Evolutionary conservation across 2,329 filamentous ascomycete genomes (phyloP), one percentile per base, ranked within the genome.

Genomic region (Ophiostoma pallidulum): DNA sequence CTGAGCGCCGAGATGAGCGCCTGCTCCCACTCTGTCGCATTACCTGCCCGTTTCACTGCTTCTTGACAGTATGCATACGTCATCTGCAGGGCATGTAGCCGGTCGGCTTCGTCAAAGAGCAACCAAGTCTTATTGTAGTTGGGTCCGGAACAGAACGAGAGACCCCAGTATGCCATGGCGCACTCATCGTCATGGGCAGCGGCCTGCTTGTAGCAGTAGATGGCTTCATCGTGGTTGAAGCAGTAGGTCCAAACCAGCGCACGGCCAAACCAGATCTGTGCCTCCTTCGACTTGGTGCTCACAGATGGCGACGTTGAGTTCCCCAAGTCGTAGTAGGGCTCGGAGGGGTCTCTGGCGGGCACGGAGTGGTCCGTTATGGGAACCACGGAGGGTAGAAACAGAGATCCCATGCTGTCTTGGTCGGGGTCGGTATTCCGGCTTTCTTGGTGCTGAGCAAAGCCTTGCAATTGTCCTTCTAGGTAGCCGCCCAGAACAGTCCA

Each of bases 51-150:
- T 10, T 39, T 24, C 29, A 44, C 14, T 2, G 47, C 47, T 9
- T 40, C 41, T 12, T 45, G 29, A 2, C 28, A 24, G 24, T 49
- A 49, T 8, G 12, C 3, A n/a, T 41, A 35, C 4, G 47, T 49
- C 28, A 31, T 38, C 8, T 20, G 20, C 19, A 49, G 16, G 13
- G 47, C 44, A 4, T 36, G 33, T 8, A 22, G 35, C 4, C 82
- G 66, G 53, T 89, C 84, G 0, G 69, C 63, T 1, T 71, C 63
- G 46, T 84, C 82, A 54, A 89, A 87, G 20, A 78, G 71, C 24
- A 78, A 74, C 86, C 86, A 89, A 0, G 84, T 80, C 58, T 89
- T 87, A 66, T 90, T 77, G 62, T 80, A 81, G 58, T 91, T 89
- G 4, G 86, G 85, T 0, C 85, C 86, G 0, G 85, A 65, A 1